Base-by-base conservation (phyloP, 2,329 filamentous ascomycete species). In the Aureobasidium pullulans region DNA sequence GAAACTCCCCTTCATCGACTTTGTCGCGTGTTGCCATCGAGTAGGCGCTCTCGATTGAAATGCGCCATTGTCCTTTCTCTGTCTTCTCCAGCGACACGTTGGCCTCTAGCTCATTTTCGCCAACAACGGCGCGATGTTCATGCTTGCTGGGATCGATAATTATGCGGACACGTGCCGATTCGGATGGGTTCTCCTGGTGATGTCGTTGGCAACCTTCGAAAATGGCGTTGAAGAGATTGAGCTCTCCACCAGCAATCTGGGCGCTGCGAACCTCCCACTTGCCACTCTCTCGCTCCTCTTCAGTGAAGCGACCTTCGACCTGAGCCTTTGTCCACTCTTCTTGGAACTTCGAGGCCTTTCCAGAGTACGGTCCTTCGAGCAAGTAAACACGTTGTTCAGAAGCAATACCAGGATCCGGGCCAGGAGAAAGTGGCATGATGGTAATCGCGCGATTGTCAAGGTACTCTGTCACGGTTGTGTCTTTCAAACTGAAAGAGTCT, bases 241-340 rank as follows among this genome's bases (percentile, higher is more conserved):
- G 70, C 57, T 77, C 87, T 39, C 78, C 79, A n/a, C 73, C 67
- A 6, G 81, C 79, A 70, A 85, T 81, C 61, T 80, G 82, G 13
- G 84, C 81, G 19, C 85, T 88, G 39, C 90, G 84, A 34, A 95
- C 81, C 34, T 88, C 88, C 91, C 90, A 96, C 66, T 82, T 84
- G 15, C 85, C 81, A 61, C 87, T 83, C 71, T 96, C 90, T 61
- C 92, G 84, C 75, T 96, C 90, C n/a, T 77, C 72, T 70, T 96
- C 91, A 0, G 88, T 77, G 67, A 95, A 96, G 10, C 92, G 84
- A 6, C 86, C 88, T 73, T 96, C 93, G 13, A 96, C 84, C 64
- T 87, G 85, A 8, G 92, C 91, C 74, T 93, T 95, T 49, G 86
- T 84, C 11, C 96, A 80, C 64, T 97, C 94, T 73, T 97, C 93